Conservation (phyloP, 768 basidiomycete genomes). For the Kwoniella sp. region DNA sequence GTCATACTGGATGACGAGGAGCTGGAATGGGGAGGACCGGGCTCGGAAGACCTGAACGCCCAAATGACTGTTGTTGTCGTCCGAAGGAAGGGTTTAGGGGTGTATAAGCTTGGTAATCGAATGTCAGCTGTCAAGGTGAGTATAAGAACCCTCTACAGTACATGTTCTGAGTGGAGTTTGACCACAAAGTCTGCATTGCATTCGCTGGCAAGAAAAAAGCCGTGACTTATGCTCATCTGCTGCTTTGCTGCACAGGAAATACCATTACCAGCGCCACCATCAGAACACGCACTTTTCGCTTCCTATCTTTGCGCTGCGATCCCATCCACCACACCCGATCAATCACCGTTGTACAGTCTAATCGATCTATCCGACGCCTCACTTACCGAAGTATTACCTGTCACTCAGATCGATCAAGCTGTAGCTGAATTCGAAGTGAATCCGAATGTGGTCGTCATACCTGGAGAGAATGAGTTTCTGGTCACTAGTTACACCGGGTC, state of each 20-base stretch:
- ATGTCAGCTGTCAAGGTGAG: slow-evolving; percentile 44
- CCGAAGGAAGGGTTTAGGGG: slow-evolving; percentile 53
- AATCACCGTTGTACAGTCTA: slow-evolving; percentile 64
- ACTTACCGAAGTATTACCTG: slow-evolving; percentile 71
- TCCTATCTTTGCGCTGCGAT: slow-evolving; percentile 49
- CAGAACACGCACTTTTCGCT: slow-evolving; percentile 38
- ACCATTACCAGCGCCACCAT: slow-evolving; percentile 50
- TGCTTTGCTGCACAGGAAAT: slow-evolving; percentile 44
- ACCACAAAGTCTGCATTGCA: too few relatives aligned
- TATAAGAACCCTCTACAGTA: too few relatives aligned
- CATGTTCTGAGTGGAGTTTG: too few relatives aligned
- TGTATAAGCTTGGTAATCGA: slow-evolving; percentile 50
- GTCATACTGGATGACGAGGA: slow-evolving; percentile 77
- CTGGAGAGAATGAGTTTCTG: slow-evolving; percentile 74
- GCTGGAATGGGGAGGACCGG: slow-evolving; percentile 56
- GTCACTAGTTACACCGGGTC: slow-evolving; percentile 81
- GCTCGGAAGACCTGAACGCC: slow-evolving; percentile 28
- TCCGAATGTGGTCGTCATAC: slow-evolving; percentile 69
- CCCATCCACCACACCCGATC: slow-evolving; percentile 12
- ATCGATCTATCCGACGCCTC: slow-evolving; percentile 75
- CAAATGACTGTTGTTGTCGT: slow-evolving; percentile 55
- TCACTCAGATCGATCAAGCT: slow-evolving; percentile 67
- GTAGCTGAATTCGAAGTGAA: slow-evolving; percentile 40
- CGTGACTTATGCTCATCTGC: neutral
- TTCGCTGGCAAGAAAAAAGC: too few relatives aligned